Base-by-base conservation (phyloP, 495 filamentous ascomycete genomes). In the Hypomontagnella submonticulosa region DNA sequence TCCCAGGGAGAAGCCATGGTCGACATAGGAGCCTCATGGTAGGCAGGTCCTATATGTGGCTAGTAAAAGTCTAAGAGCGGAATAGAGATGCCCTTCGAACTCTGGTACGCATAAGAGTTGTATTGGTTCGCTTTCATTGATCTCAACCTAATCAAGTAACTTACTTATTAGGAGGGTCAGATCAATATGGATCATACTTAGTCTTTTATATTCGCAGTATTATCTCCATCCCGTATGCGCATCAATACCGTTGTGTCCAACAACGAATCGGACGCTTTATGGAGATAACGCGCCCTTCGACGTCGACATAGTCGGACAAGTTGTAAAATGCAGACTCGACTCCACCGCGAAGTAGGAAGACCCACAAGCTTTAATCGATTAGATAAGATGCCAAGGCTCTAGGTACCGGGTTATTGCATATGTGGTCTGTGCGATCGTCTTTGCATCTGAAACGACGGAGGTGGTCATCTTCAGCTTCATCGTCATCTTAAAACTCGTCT, bases 401-500 rank as follows among this genome's bases (percentile, higher is more conserved):
- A 27, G 6, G 23, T 27, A 27, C 23, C n/a, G n/a, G n/a, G n/a
- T n/a, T 8, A 48, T 48, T 12, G 8, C 19, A 48, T 47, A 47
- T 10, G 36, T 13, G 19, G 44, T 30, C 20, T 34, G 15, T 57
- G 47, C 48, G 9, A 42, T 43, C 33, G 36, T 33, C 57, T 58
- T 42, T 53, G 3, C 38, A 59, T 70, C 61, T 63, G 70, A 72
- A 70, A 72, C 65, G 37, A 37, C 49, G 16, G 19, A n/a, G 50
- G 37, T 36, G 37, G 47, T 32, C 52, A 49, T 70, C 48, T 53
- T 34, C 8, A 70, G 59, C 65, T 72, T 72, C 70, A 72, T 72
- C 70, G 54, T 37, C 66, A 57, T 61, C 44, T 32, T 66, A 57
- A 72, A 70, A 72, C 65, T 50, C 55, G 23, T 37, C 54, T 12